A percentile compares a stretch with the other conserved stretches of the same genome.
phyloP scores from a whole-genome alignment of 352 stramenopile species.

The Phytophthora pistaciae region DNA sequence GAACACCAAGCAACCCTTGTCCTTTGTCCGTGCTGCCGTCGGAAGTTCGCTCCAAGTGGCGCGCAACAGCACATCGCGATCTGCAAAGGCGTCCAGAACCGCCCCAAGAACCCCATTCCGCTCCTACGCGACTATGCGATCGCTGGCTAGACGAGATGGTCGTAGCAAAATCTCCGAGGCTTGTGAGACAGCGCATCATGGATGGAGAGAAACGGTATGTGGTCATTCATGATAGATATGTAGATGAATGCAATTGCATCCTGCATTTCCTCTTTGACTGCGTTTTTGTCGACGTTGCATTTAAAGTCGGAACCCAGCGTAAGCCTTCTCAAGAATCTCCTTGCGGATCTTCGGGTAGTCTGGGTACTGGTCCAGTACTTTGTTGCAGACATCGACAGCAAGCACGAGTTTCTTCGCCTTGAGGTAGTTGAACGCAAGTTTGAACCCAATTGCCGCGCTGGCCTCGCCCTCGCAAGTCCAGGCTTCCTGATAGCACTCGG shows the following conservation, averaged over 20 bases:
- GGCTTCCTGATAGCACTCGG: conserved; percentile 94
- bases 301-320: conserved; percentile 89
- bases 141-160: conserved; percentile 48
- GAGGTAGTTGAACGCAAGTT: conserved; percentile 97
- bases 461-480: conserved; percentile 87
- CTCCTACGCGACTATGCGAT: conserved; percentile 76
- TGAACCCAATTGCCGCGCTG: conserved; percentile 93
- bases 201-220: conserved; percentile 22
- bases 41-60: conserved; percentile 84
- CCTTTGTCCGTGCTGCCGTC: conserved; percentile 80
- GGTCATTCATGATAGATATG: conserved; percentile 22
- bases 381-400: conserved; percentile 94
- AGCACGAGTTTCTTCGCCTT: conserved; percentile 93
- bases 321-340: conserved; percentile 95
- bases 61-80: conserved; percentile 89
- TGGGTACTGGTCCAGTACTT: conserved; percentile 93
- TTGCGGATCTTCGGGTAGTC: conserved; percentile 96
- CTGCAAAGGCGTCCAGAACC: conserved; percentile 85
- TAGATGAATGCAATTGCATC: conserved; percentile 33
- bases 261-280: conserved; percentile 15
- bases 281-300: neutral
- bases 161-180: neutral
- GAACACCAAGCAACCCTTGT: conserved; percentile 85
- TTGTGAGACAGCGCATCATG: conserved; percentile 1
- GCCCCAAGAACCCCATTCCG: conserved; percentile 76